Percentiles rank a stretch among this genome's conserved stretches.
Conservation (phyloP, 768 basidiomycete species). For the Tricholoma sp. region DNA sequence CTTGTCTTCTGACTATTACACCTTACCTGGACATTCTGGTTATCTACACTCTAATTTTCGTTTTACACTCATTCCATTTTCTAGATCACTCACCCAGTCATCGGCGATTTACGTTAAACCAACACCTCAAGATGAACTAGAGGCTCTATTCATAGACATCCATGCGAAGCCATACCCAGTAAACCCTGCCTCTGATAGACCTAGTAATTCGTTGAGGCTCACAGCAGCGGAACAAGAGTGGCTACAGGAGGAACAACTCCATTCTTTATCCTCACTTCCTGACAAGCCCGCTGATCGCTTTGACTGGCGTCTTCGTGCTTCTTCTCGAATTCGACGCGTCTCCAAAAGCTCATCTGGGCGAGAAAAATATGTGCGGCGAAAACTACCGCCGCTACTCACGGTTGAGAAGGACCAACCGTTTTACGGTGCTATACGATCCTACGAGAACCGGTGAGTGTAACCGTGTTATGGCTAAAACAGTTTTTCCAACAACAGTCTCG, state of each 20-base stretch:
- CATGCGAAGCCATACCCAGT: background rate
- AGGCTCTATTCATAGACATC: conserved; percentile 10
- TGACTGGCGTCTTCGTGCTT: conserved; percentile 57
- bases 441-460: conserved; percentile 45
- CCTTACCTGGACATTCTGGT: conserved; percentile 1
- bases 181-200: background rate
- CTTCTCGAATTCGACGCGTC: conserved; percentile 32
- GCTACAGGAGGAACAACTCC: conserved; percentile 27
- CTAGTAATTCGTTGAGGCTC: conserved; percentile 1
- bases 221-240: conserved; percentile 32
- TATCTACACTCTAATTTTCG: conserved; percentile 15
- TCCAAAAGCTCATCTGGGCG: conserved; percentile 4
- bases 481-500: background rate
- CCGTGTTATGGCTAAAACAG: conserved; percentile 9
- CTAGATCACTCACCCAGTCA: conserved; percentile 11
- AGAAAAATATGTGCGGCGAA: conserved; percentile 29
- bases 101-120: conserved; percentile 3
- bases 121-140: conserved; percentile 5
- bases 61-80: conserved; percentile 6
- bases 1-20: background rate
- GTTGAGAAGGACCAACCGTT: conserved; percentile 35
- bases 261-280: conserved; percentile 1
- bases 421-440: conserved; percentile 46
- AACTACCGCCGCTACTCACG: conserved; percentile 27
- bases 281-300: conserved; percentile 32